Evolutionary conservation across 305 asterid species (phyloP).

Genomic region (Fraxinus nigra): DNA sequence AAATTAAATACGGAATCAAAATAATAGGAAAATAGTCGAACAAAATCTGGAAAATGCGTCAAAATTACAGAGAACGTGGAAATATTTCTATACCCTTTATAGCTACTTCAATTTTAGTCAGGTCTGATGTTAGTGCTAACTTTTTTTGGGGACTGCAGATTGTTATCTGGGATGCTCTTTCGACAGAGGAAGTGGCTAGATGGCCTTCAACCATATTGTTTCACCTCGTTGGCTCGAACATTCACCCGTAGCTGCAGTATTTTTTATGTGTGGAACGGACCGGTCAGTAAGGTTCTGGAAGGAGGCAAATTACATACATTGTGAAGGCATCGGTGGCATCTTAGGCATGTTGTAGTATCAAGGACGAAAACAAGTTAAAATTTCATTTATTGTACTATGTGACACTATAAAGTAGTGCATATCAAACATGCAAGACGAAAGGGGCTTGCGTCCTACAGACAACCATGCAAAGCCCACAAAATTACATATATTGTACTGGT

Average conservation of each 20-base stretch:
- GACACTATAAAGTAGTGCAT: background rate
- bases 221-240: slow-evolving; percentile 81
- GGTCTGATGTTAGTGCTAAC: background rate
- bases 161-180: slow-evolving; percentile 72
- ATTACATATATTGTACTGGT: background rate
- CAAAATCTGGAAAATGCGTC: background rate
- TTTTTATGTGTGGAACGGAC: slow-evolving; percentile 65
- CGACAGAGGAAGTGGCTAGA: slow-evolving; percentile 68
- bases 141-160: slow-evolving; percentile 34
- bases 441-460: background rate
- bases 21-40: background rate
- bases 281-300: slow-evolving; percentile 73
- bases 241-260: slow-evolving; percentile 67
- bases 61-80: background rate
- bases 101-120: background rate
- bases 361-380: background rate
- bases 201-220: slow-evolving; percentile 77
- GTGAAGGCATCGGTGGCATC: background rate
- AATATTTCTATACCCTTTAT: background rate
- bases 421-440: background rate
- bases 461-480: background rate
- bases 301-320: slow-evolving; percentile 24
- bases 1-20: background rate
- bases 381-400: background rate
- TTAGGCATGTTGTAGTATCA: background rate